These are phyloP conservation scores for Saccharomycopsis synnaedendra DNA, from an alignment of 805 yeast species.

Conservation along the genomic window DNA sequence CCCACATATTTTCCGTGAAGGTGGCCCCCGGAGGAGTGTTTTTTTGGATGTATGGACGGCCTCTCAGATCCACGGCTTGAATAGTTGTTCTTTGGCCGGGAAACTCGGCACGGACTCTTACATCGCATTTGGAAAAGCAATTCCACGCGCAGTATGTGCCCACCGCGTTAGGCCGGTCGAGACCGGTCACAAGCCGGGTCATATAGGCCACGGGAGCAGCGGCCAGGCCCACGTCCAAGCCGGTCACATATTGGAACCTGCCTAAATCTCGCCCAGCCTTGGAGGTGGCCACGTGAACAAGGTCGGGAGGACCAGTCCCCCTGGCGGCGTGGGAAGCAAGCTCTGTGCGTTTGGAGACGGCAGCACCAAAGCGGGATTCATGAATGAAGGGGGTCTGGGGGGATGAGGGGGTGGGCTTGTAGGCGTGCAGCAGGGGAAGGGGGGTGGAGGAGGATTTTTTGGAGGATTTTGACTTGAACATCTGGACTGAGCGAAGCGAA, in stretches of 20 bases:
- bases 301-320: constrained; percentile 55
- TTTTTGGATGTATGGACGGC: constrained; percentile 6
- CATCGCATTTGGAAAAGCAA: constrained; percentile 59
- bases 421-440: neutral
- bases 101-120: constrained; percentile 51
- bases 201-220: constrained; percentile 47
- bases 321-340: constrained; percentile 5
- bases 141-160: constrained; percentile 64
- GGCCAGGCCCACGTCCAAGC: constrained; percentile 39
- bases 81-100: constrained; percentile 28
- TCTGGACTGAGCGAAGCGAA: too few species aligned
- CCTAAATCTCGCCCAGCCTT: constrained; percentile 25
- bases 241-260: constrained; percentile 42
- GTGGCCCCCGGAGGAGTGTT: neutral
- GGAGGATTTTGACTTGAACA: too few species aligned
- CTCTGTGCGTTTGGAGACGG: constrained; percentile 11
- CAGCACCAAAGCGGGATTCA: constrained; percentile 12
- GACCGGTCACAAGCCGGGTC: constrained; percentile 34
- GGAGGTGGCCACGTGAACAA: constrained; percentile 37
- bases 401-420: neutral
- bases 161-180: constrained; percentile 26
- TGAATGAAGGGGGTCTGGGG: constrained; percentile 5
- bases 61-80: constrained; percentile 13
- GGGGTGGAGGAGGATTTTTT: too few species aligned
- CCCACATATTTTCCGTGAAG: constrained; percentile 33